phyloP scores from a whole-genome alignment of 305 asterid genomes.

The Euphrasia arctica region DNA sequence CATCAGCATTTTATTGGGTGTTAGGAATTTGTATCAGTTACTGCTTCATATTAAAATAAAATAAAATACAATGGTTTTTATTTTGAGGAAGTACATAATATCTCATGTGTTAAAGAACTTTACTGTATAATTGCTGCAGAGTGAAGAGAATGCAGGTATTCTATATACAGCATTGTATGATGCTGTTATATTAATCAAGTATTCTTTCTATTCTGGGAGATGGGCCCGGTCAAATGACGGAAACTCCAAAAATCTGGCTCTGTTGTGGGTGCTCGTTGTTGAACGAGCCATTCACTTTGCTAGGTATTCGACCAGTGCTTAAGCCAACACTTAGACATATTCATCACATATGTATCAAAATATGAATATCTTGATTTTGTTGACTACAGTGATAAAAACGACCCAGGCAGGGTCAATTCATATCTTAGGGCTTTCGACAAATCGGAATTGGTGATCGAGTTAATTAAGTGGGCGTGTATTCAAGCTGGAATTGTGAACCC shows the following conservation, averaged over 20 bases:
- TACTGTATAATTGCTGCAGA: constrained; percentile 43
- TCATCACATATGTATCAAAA: constrained; percentile 15
- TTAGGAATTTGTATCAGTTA: too few relatives aligned
- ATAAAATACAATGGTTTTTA: not conserved
- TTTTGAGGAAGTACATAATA: not conserved
- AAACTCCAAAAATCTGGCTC: constrained; percentile 45
- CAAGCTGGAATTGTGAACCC: constrained; percentile 37
- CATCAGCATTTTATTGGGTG: constrained; percentile 6
- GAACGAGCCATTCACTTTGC: constrained; percentile 62
- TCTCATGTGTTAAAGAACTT: constrained; percentile 13
- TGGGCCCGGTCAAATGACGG: constrained; percentile 43
- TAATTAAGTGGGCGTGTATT: constrained; percentile 47
- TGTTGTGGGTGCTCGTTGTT: constrained; percentile 62
- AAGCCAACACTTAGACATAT: not conserved
- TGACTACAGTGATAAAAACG: constrained; percentile 47
- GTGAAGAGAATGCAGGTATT: constrained; percentile 41
- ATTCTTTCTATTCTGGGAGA: constrained; percentile 48
- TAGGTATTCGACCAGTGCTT: constrained; percentile 39
- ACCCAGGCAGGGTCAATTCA: constrained; percentile 44
- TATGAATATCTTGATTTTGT: constrained; percentile 29
- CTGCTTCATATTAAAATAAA: not conserved
- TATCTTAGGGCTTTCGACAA: constrained; percentile 53
- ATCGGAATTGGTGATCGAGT: constrained; percentile 50
- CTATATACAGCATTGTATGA: constrained; percentile 53
- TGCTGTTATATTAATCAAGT: constrained; percentile 54